A percentile compares a stretch with the other conserved stretches of the same genome.
Evolutionary conservation across 148 eudicot species (phyloP).

Genomic region (Rhododendron vialii): DNA sequence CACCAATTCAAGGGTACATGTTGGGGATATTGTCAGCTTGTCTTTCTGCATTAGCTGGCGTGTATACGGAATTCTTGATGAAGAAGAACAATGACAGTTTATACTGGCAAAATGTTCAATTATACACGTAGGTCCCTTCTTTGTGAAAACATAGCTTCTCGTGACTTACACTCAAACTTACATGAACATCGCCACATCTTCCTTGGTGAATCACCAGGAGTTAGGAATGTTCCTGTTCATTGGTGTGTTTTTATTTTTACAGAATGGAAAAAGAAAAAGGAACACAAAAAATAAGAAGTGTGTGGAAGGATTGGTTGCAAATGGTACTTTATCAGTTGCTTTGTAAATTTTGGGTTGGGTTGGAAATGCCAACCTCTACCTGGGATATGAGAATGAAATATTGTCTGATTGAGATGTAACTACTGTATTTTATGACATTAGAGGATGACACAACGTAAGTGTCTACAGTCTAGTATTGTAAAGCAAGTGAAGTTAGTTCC

Average conservation of each 20-base stretch:
- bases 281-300: neutral
- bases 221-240: neutral
- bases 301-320: neutral
- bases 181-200: neutral
- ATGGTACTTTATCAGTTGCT: neutral
- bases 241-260: neutral
- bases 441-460: neutral
- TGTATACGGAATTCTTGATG: conserved; percentile 95
- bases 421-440: neutral
- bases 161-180: neutral
- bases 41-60: conserved; percentile 97
- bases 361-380: neutral
- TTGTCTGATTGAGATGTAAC: neutral
- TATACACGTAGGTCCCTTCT: conserved; percentile 76
- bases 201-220: neutral
- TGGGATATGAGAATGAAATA: neutral
- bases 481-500: neutral
- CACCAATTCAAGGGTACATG: conserved; percentile 94
- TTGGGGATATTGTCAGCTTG: conserved; percentile 90
- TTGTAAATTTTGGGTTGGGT: neutral
- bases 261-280: neutral
- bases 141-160: neutral
- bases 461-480: neutral
- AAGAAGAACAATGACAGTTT: conserved; percentile 94
- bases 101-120: conserved; percentile 96